Base-by-base conservation (phyloP, 345 rosid species). In the Boechera retrofracta region DNA sequence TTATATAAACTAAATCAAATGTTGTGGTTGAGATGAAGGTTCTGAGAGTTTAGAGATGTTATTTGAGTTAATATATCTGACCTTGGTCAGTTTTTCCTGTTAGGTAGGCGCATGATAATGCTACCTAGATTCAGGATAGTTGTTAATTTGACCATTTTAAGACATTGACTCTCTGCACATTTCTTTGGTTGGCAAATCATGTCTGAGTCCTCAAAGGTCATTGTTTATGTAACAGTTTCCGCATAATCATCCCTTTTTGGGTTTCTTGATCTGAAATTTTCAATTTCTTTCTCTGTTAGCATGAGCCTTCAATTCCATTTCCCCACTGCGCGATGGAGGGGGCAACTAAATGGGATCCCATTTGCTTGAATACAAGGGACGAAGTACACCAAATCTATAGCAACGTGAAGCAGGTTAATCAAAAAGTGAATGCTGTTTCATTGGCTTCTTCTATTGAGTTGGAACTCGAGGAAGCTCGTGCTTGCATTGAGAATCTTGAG, bases 331-430 rank as follows among this genome's bases (percentile, higher is more conserved):
- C 86, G n/a, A 87, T 92, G 92, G 98, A 92, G 82, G 86, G 94
- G 32, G 85, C 88, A 62, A 87, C 98, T 32, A 92, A 90, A 83
- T 92, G 98, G 98, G 90, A 89, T 67, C 91, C 91, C 12, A 82
- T 86, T 65, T 75, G 80, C 71, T 80, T 85, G 61, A 83, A 78
- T 68, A 66, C 86, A 71, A 64, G 79, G 4, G 85, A 86, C 57
- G 94, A 81, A 70, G 87, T 71, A 28, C 79, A 75, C 63, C 88
- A 87, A 71, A 73, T 83, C 3, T 81, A 77, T 60, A 65, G 83
- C 84, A 73, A 78, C 70, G 65, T 61, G 67, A 87, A 80, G 79
- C 85, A 49, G 66, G 71, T 82, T 61, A 85, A 86, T 79, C 91
- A 74, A 64, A 91, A 83, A 79, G 86, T 79, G 42, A 89, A 80